Percentiles rank a stretch among this genome's conserved stretches.
These are phyloP conservation scores for Cystobasidium sp. DNA, from an alignment of 1,284 basidiomycete species.

Conservation along the genomic window DNA sequence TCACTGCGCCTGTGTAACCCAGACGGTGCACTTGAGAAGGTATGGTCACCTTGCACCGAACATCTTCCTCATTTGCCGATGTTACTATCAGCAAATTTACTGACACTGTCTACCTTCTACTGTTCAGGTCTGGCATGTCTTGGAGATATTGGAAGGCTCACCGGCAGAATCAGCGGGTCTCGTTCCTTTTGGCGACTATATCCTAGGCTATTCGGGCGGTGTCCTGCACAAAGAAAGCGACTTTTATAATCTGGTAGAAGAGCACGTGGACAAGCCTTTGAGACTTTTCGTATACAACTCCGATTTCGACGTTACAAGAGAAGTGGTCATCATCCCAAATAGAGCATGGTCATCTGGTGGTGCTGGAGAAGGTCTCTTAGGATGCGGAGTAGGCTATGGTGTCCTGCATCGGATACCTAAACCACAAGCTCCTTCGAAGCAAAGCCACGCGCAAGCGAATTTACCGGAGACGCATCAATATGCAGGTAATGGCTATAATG, in stretches of 20 bases:
- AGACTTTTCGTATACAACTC: constrained; percentile 95
- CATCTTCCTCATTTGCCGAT: no score
- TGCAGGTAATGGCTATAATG: constrained; percentile 13
- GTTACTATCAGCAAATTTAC: no score
- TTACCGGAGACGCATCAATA: constrained; percentile 4
- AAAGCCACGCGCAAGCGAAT: not conserved
- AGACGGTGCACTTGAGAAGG: constrained; percentile 79
- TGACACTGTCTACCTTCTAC: no score
- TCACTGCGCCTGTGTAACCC: constrained; percentile 90
- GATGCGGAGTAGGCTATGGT: constrained; percentile 84
- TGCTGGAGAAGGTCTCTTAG: constrained; percentile 74
- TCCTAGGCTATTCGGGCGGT: constrained; percentile 93
- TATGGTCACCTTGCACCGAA: no score
- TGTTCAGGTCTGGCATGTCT: constrained; percentile 95
- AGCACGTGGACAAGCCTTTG: constrained; percentile 91
- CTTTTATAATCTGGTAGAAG: constrained; percentile 93
- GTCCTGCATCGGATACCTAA: constrained; percentile 85
- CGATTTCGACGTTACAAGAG: constrained; percentile 74
- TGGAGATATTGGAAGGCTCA: constrained; percentile 93
- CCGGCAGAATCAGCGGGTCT: constrained; percentile 83
- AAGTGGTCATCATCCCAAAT: constrained; percentile 71
- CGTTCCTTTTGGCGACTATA: constrained; percentile 86
- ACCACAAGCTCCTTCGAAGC: constrained; percentile 48
- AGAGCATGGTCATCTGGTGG: constrained; percentile 69
- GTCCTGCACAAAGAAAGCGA: constrained; percentile 89